These are phyloP conservation scores for Tetrapisispora arboricola DNA, from an alignment of 805 yeast species.

Conservation along the genomic window DNA sequence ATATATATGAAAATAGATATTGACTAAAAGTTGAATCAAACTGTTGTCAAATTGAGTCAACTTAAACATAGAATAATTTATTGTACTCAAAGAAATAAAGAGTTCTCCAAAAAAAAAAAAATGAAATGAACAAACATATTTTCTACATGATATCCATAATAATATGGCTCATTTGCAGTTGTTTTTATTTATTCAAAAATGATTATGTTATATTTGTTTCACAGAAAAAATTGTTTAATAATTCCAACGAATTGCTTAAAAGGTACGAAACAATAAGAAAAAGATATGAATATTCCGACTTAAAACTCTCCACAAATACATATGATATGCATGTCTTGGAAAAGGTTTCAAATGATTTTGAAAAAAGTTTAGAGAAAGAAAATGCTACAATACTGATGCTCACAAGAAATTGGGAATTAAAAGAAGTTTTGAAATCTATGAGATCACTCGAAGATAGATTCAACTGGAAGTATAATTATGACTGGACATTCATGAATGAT, in stretches of 20 bases:
- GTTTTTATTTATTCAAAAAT: neutral
- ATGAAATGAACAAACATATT: neutral
- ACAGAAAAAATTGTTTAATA: conserved; percentile 1
- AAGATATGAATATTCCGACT: conserved; percentile 5
- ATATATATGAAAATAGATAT: no score
- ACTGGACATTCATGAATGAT: conserved; percentile 75
- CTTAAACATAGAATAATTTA: no score
- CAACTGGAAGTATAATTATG: conserved; percentile 54
- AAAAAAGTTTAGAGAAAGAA: conserved; percentile 8
- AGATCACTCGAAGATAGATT: conserved; percentile 69
- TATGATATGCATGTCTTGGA: conserved; percentile 14
- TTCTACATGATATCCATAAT: neutral
- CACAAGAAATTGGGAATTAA: conserved; percentile 70
- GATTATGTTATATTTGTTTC: neutral
- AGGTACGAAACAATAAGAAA: conserved; percentile 12
- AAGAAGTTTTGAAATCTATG: conserved; percentile 66
- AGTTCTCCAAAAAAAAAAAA: no score
- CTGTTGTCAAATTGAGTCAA: no score
- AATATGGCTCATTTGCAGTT: neutral
- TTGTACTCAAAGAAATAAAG: no score
- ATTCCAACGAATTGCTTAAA: conserved; percentile 9
- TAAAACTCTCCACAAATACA: conserved; percentile 22
- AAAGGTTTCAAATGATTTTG: neutral
- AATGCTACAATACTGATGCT: conserved; percentile 86
- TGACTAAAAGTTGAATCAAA: no score